Evolutionary conservation across 2,329 filamentous ascomycete species (phyloP), one percentile per base, ranked within the genome.

Genomic region (Esteya vermicola): DNA sequence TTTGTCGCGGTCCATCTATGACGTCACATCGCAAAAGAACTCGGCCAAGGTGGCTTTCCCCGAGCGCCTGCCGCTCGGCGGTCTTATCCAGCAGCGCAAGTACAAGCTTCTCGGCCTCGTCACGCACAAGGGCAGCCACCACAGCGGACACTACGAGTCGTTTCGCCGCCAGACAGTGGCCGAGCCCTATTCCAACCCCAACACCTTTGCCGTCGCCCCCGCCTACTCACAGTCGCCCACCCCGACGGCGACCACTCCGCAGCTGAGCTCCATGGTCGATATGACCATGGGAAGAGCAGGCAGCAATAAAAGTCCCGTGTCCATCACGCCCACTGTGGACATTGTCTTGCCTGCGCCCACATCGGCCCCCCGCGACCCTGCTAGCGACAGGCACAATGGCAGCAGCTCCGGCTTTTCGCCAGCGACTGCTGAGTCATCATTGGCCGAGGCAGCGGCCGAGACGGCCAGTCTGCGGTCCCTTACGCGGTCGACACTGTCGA

Each of bases 71-170:
- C 75, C 83, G 0, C 64, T 98, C 4, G 91, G 91, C 1, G 78
- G 85, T 1, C 64, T 96, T 20, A 61, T 91, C 33, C 72, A 81
- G 42, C 78, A 81, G 52, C 81, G 78, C 47, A 81, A 74, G 54
- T 98, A 95, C 60, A 85, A 79, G 51, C 67, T 98, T 6, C 70
- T 93, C 0, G 85, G 81, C 12, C 75, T 93, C 27, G 85, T 98
- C 27, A 93, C 85, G 19, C 91, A 98, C 56, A 93, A 93, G 53
- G 91, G 91, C 28, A 93, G 84, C 46, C 91, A 98, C 56, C 81
- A 94, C 54, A 94, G 86, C 51, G 91, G 91, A 1, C 91, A 98
- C 55, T 98, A 98, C 61, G 91, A 98, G 57, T 89, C 86, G 1
- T 96, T 96, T 58, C 74, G 91, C 26, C 75, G 91, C 28, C 91